Evolutionary conservation across 2,329 filamentous ascomycete species (phyloP).

Genomic region (Aspergillus caelatus): DNA sequence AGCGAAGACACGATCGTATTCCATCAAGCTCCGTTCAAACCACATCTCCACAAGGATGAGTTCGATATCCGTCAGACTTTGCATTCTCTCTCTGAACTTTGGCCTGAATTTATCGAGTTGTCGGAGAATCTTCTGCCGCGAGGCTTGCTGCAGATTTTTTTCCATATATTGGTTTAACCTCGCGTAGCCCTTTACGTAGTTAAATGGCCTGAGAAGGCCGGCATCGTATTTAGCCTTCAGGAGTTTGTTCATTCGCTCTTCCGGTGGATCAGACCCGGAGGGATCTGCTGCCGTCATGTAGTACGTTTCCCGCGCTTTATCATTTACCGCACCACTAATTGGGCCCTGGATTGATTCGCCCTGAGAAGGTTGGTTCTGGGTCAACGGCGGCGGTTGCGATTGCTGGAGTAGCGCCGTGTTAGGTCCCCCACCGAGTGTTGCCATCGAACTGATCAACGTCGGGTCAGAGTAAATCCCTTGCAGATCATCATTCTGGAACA

Average conservation of each 20-base stretch:
- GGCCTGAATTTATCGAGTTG: constrained; percentile 92
- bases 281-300: constrained; percentile 97
- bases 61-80: constrained; percentile 89
- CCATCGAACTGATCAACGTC: constrained; percentile 51
- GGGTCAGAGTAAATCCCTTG: constrained; percentile 65
- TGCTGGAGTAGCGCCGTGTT: constrained; percentile 37
- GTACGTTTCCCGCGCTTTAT: constrained; percentile 77
- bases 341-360: constrained; percentile 64
- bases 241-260: constrained; percentile 93
- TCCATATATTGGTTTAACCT: constrained; percentile 90
- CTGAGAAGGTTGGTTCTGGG: constrained; percentile 35
- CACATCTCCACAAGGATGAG: constrained; percentile 97
- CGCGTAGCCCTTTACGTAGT: constrained; percentile 96
- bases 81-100: constrained; percentile 94
- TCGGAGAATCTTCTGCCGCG: constrained; percentile 86
- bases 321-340: constrained; percentile 63
- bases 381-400: constrained; percentile 37
- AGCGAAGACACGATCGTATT: constrained; percentile 97
- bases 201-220: constrained; percentile 92
- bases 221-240: constrained; percentile 96
- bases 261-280: constrained; percentile 80
- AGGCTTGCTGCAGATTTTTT: constrained; percentile 76
- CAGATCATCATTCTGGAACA: constrained; percentile 68
- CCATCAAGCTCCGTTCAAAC: constrained; percentile 96
- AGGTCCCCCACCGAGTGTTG: constrained; percentile 30